Percentiles rank a stretch among this genome's conserved stretches.
phyloP scores from a whole-genome alignment of 2,329 filamentous ascomycete species.

The Trichophyton equinum region DNA sequence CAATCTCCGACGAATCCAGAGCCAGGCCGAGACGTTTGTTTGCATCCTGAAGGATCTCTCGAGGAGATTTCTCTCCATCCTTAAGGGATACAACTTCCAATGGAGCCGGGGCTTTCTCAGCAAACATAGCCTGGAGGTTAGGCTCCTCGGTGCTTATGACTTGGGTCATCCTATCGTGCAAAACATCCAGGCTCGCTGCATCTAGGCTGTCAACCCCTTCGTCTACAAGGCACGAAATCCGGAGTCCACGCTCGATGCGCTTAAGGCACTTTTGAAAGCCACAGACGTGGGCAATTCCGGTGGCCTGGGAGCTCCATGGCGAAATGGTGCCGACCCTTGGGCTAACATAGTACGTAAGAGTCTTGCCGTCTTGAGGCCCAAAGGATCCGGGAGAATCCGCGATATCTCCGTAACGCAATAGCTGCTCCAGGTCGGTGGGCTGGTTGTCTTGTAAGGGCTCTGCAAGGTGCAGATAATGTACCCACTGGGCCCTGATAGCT shows the following conservation, averaged over 20 bases:
- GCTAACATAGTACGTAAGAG: conserved; percentile 56
- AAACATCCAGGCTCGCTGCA: conserved; percentile 48
- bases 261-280: conserved; percentile 58
- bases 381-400: conserved; percentile 33
- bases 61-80: conserved; percentile 49
- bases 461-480: conserved; percentile 55
- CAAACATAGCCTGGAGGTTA: conserved; percentile 64
- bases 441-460: conserved; percentile 36
- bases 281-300: conserved; percentile 85
- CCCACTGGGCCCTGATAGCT: conserved; percentile 36
- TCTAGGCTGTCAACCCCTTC: conserved; percentile 46
- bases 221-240: conserved; percentile 51
- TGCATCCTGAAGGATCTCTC: conserved; percentile 64
- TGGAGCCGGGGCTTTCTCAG: conserved; percentile 50
- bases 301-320: conserved; percentile 95
- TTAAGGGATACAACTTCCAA: conserved; percentile 67
- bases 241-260: conserved; percentile 76
- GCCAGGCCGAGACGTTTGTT: conserved; percentile 76
- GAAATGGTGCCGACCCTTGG: conserved; percentile 74
- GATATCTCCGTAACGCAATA: conserved; percentile 50
- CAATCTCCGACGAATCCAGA: conserved; percentile 76
- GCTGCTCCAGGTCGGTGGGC: conserved; percentile 42
- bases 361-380: conserved; percentile 38
- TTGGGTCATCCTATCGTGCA: conserved; percentile 96
- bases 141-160: conserved; percentile 55